Conservation (phyloP, 2,329 filamentous ascomycete genomes). For the Fusarium sp. region DNA sequence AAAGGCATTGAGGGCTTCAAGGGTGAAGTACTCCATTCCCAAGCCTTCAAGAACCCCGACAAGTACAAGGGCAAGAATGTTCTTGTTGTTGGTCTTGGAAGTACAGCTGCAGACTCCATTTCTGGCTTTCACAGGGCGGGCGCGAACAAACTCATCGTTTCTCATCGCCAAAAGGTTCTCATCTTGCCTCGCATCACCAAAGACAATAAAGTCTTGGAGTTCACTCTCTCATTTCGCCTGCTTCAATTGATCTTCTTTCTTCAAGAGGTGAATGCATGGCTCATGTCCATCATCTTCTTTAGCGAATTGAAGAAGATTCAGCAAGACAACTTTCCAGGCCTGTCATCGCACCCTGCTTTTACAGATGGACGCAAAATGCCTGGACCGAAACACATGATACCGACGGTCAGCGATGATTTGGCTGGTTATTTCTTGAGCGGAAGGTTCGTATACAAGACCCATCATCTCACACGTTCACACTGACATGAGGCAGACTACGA, state of each 20-base stretch:
- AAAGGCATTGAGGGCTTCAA: constrained; percentile 1
- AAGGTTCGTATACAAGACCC: background rate
- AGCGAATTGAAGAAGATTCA: background rate
- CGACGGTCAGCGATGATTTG: background rate
- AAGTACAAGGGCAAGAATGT: background rate
- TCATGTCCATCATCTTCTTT: background rate
- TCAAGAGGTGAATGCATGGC: background rate
- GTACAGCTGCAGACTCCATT: background rate
- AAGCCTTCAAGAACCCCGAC: constrained; percentile 4
- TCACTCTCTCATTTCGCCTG: background rate
- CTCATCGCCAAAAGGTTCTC: background rate
- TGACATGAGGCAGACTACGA: background rate
- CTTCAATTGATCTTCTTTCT: background rate
- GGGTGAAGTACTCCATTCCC: constrained; percentile 2
- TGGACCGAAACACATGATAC: background rate
- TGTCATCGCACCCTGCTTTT: background rate
- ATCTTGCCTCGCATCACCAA: background rate
- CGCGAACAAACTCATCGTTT: background rate
- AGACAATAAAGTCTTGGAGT: background rate
- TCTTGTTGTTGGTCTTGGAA: background rate
- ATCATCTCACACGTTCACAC: fast-evolving
- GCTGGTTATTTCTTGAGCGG: background rate
- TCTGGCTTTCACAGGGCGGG: background rate
- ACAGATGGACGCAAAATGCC: background rate
- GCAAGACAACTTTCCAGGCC: background rate